Conservation (phyloP, 352 stramenopile genomes). For the Achlya hypogyna region DNA sequence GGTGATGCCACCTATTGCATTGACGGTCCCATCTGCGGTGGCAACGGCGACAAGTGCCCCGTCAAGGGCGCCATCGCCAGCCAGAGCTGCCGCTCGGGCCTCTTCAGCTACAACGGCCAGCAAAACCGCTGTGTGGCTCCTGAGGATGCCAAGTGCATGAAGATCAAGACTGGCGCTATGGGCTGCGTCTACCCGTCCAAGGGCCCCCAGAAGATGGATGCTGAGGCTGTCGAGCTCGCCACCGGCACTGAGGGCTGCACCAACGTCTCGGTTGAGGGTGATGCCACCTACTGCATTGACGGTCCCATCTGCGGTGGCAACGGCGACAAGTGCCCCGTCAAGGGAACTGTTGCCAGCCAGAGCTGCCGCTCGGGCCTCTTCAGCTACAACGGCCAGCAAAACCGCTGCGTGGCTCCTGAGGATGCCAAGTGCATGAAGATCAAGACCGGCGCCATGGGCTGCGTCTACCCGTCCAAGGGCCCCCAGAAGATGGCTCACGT, state of each 20-base stretch:
- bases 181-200: conserved; percentile 20
- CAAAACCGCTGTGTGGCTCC: conserved; percentile 39
- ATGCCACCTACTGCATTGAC: conserved; percentile 66
- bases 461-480: conserved; percentile 17
- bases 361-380: conserved; percentile 41
- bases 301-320: conserved; percentile 53
- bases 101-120: conserved; percentile 37
- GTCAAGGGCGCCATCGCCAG: conserved; percentile 50
- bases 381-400: conserved; percentile 35
- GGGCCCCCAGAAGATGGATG: conserved; percentile 1
- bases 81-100: conserved; percentile 39
- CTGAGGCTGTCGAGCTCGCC: neutral
- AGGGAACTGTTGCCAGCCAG: conserved; percentile 48
- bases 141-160: conserved; percentile 38
- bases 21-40: conserved; percentile 48
- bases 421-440: conserved; percentile 45
- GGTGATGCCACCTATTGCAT: conserved; percentile 70
- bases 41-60: conserved; percentile 39
- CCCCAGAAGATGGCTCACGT: conserved; percentile 18
- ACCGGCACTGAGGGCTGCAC: neutral
- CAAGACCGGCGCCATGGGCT: conserved; percentile 22
- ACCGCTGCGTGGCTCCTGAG: conserved; percentile 39
- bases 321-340: conserved; percentile 39
- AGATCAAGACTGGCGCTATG: conserved; percentile 28
- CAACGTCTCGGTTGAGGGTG: conserved; percentile 33